Base-by-base conservation (phyloP, 768 basidiomycete species). In the Boletus patriciae region DNA sequence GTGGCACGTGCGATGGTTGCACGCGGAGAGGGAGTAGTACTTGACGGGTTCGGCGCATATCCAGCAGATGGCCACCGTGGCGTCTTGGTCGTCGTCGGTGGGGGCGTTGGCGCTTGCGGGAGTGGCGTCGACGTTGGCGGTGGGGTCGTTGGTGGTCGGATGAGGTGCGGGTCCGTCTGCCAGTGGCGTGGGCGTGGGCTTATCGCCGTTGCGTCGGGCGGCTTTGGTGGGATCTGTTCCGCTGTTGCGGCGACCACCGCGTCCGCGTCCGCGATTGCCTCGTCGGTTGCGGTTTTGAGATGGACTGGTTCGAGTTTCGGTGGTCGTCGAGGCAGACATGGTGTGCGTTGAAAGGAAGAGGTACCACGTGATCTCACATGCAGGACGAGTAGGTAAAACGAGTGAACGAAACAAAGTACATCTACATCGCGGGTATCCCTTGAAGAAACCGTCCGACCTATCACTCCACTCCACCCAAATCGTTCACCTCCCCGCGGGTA, bases 41-140 rank as follows among this genome's bases (percentile, higher is more conserved):
- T 90, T 94, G 73, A 96, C 86, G 5, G 88, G 87, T 66, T 98
- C 94, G 1, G 94, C 94, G 67, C 96, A 97, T 72, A 98, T 98
- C 83, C 86, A 96, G 74, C 96, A 98, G 12, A 87, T 70, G 40
- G 42, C 34, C 15, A 45, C 27, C 1, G 57, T 41, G 48, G 70
- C 72, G 29, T 62, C 66, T 18, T 84, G 81, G 13, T 76, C 71
- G 7, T 62, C 60, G 21, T 70, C 69, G 7, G 69, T 25, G 4
- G n/a, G 6, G 6, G 40, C 41, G 13, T 54, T 61, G 5, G 50
- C 38, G 4, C 55, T 29, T 25, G 25, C 25, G 44, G 6, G 56
- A 36, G 6, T 53, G 25, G 25, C n/a, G n/a, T n/a, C n/a, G 25
- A 27, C 42, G 29, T 49, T 52, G 6, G 42, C 3, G 10, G 31